Percentiles rank a stretch among this genome's conserved stretches.
Evolutionary conservation across 1,284 basidiomycete species (phyloP).

Genomic region (Fomitopsis schrenkii): DNA sequence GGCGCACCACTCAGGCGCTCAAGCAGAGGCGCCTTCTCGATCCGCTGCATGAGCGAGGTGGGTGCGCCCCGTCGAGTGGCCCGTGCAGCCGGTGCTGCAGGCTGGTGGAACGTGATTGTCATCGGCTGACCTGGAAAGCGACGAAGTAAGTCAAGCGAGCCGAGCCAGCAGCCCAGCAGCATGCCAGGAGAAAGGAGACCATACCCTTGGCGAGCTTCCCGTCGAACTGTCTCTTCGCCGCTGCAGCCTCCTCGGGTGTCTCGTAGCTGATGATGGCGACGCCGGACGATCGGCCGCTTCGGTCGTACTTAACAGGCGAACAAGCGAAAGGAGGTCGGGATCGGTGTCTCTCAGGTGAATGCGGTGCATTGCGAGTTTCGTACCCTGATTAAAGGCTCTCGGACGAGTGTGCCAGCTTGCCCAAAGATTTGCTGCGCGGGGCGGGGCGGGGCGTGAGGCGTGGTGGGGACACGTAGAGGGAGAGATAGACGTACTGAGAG

Average conservation of each 20-base stretch:
- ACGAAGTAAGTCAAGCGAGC: not conserved
- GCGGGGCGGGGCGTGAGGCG: not conserved
- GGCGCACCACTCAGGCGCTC: constrained; percentile 49
- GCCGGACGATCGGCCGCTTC: constrained; percentile 90
- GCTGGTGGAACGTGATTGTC: constrained; percentile 64
- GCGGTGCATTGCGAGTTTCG: constrained; percentile 59
- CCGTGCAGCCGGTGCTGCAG: constrained; percentile 32
- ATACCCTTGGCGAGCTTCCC: constrained; percentile 89
- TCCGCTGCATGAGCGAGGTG: constrained; percentile 55
- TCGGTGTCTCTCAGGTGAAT: constrained; percentile 46
- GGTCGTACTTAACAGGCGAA: constrained; percentile 77
- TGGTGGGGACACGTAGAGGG: not conserved
- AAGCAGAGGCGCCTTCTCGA: constrained; percentile 59
- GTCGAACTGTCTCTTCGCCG: constrained; percentile 84
- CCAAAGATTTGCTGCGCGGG: constrained; percentile 78
- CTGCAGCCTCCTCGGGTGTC: constrained; percentile 72
- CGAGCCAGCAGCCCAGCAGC: not conserved
- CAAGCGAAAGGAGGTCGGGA: constrained; percentile 40
- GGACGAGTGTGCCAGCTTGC: constrained; percentile 86
- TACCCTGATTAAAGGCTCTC: constrained; percentile 94
- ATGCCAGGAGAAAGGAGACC: not conserved
- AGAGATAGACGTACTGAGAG: constrained; percentile 61
- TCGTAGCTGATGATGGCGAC: constrained; percentile 82
- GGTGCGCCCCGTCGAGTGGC: constrained; percentile 41
- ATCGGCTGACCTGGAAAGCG: constrained; percentile 72